phyloP scores from a whole-genome alignment of 129 eudicot species.

The Tagetes patula region DNA sequence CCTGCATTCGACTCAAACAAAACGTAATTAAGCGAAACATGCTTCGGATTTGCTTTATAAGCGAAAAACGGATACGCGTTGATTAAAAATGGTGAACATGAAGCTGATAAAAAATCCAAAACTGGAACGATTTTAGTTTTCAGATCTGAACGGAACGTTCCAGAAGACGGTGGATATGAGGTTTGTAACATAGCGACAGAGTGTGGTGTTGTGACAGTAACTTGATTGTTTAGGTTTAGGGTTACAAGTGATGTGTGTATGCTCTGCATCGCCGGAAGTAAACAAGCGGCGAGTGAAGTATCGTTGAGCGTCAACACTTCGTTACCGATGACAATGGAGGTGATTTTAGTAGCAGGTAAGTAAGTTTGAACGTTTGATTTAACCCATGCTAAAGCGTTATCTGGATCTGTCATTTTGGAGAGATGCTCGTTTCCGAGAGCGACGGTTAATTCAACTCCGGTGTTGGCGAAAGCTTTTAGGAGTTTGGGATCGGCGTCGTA shows the following conservation, averaged over 20 bases:
- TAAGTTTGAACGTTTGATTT: slow-evolving; percentile 53
- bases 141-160: slow-evolving; percentile 61
- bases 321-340: slow-evolving; percentile 75
- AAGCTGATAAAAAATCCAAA: slow-evolving; percentile 51
- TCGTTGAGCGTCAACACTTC: slow-evolving; percentile 78
- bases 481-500: slow-evolving; percentile 82
- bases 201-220: slow-evolving; percentile 79
- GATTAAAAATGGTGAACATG: slow-evolving; percentile 67
- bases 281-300: slow-evolving; percentile 46
- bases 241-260: slow-evolving; percentile 57
- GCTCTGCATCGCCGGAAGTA: slow-evolving; percentile 84
- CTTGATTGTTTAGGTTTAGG: slow-evolving; percentile 48
- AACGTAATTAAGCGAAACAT: not conserved
- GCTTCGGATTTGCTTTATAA: slow-evolving; percentile 55
- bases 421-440: slow-evolving; percentile 64
- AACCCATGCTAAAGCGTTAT: slow-evolving; percentile 62
- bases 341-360: slow-evolving; percentile 72
- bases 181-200: slow-evolving; percentile 56
- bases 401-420: slow-evolving; percentile 54
- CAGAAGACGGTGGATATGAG: slow-evolving; percentile 89
- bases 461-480: slow-evolving; percentile 77
- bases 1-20: too few species aligned
- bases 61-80: slow-evolving; percentile 92
- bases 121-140: slow-evolving; percentile 35
- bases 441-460: slow-evolving; percentile 60